A percentile compares a stretch with the other conserved stretches of the same genome.
phyloP scores from a whole-genome alignment of 495 filamentous ascomycete species.

The Penicillium simplicissimum region DNA sequence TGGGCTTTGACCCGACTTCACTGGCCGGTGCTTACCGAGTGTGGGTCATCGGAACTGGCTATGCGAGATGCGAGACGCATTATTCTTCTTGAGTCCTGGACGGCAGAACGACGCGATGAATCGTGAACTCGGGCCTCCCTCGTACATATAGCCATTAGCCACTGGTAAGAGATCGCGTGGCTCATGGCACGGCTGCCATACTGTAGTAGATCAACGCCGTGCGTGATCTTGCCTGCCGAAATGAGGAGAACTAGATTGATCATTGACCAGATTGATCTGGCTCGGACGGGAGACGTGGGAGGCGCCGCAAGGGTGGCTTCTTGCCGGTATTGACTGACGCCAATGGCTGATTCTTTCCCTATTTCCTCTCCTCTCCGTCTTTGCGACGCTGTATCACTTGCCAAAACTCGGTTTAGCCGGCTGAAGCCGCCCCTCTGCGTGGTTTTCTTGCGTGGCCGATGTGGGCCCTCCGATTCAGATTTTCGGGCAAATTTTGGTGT shows the following conservation, averaged over 20 bases:
- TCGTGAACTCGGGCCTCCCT: background rate
- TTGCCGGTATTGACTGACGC: background rate
- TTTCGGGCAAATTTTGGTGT: background rate
- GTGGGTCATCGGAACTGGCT: constrained; percentile 16
- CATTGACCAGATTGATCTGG: background rate
- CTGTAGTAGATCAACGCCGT: background rate
- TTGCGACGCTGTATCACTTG: background rate
- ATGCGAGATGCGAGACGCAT: background rate
- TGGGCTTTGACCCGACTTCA: constrained; percentile 5
- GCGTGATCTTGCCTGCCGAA: background rate
- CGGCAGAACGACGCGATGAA: background rate
- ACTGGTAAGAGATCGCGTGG: background rate
- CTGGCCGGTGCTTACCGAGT: constrained; percentile 22
- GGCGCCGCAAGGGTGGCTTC: background rate
- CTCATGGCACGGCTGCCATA: background rate
- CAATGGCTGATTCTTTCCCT: background rate
- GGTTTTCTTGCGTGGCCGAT: background rate
- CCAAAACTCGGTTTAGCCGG: background rate
- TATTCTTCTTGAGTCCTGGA: background rate
- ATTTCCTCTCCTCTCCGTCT: background rate
- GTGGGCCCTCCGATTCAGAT: background rate
- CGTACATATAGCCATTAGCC: no score
- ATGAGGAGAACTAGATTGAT: background rate
- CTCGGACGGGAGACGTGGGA: background rate
- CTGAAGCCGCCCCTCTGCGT: background rate